phyloP scores from a whole-genome alignment of 306 rosid genomes.

The Hippophae tibetana region DNA sequence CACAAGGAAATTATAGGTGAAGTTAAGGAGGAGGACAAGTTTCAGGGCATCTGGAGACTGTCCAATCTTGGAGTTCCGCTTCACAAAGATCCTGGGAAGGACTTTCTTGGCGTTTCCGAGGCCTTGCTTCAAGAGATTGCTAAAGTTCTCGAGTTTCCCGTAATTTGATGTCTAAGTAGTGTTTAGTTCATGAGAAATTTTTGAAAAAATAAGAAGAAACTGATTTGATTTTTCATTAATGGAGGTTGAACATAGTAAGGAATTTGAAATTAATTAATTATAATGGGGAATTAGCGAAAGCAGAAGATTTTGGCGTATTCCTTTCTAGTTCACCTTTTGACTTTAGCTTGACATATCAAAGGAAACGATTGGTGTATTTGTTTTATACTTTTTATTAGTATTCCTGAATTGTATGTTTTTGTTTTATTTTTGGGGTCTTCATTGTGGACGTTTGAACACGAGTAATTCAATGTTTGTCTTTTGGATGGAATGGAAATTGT shows the following conservation, averaged over 20 bases:
- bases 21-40: constrained; percentile 36
- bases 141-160: too few relatives aligned
- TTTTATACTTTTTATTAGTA: too few relatives aligned
- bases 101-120: constrained; percentile 55
- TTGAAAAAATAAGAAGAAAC: background rate
- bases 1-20: constrained; percentile 35
- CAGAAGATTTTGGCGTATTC: too few relatives aligned
- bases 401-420: too few relatives aligned
- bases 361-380: too few relatives aligned
- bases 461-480: background rate
- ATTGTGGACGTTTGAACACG: background rate
- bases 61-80: constrained; percentile 68
- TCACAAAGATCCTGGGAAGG: constrained; percentile 75
- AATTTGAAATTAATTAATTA: too few relatives aligned
- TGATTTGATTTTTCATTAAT: background rate
- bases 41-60: constrained; percentile 73
- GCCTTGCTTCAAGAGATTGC: constrained; percentile 63
- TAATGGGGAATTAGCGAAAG: too few relatives aligned
- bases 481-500: too few relatives aligned
- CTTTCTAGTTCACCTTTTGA: too few relatives aligned
- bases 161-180: background rate
- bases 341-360: too few relatives aligned
- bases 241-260: too few relatives aligned
- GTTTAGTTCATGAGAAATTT: background rate
- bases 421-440: background rate